Evolutionary conservation across 495 filamentous ascomycete genomes (phyloP).

Genomic region (Tuber indicum): DNA sequence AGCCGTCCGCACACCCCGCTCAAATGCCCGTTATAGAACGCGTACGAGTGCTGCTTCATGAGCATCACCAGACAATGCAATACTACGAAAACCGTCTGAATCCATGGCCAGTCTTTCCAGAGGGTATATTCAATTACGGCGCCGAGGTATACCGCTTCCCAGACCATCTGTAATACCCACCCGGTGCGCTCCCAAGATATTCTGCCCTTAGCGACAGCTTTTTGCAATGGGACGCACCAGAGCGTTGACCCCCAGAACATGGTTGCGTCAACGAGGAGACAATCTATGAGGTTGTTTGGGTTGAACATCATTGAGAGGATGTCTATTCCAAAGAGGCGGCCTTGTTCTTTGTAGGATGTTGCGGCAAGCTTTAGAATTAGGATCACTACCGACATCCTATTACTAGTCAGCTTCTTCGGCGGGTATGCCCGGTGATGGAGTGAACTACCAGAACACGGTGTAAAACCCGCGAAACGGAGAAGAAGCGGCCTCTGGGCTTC

Average conservation of each 20-base stretch:
- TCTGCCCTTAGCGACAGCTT: constrained; percentile 49
- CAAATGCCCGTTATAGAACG: constrained; percentile 69
- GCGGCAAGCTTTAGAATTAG: constrained; percentile 57
- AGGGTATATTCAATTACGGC: constrained; percentile 55
- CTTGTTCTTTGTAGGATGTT: constrained; percentile 58
- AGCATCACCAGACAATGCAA: constrained; percentile 64
- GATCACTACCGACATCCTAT: constrained; percentile 54
- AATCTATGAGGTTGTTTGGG: constrained; percentile 55
- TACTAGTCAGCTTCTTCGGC: neutral
- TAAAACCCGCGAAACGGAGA: constrained; percentile 70
- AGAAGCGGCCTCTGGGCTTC: constrained; percentile 52
- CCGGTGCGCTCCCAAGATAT: constrained; percentile 59
- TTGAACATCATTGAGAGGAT: constrained; percentile 62
- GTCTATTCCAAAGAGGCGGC: constrained; percentile 59
- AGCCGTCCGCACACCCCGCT: constrained; percentile 50
- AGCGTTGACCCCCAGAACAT: constrained; percentile 57
- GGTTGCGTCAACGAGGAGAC: constrained; percentile 59
- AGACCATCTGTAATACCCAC: constrained; percentile 65
- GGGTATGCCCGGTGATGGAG: neutral
- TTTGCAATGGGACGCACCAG: constrained; percentile 54
- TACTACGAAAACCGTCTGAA: constrained; percentile 61
- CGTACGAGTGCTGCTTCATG: constrained; percentile 75
- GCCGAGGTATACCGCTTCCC: constrained; percentile 58
- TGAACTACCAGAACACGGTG: constrained; percentile 58
- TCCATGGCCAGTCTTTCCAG: constrained; percentile 69